Evolutionary conservation across 495 filamentous ascomycete genomes (phyloP).

Genomic region (Trypethelium eluteriae): DNA sequence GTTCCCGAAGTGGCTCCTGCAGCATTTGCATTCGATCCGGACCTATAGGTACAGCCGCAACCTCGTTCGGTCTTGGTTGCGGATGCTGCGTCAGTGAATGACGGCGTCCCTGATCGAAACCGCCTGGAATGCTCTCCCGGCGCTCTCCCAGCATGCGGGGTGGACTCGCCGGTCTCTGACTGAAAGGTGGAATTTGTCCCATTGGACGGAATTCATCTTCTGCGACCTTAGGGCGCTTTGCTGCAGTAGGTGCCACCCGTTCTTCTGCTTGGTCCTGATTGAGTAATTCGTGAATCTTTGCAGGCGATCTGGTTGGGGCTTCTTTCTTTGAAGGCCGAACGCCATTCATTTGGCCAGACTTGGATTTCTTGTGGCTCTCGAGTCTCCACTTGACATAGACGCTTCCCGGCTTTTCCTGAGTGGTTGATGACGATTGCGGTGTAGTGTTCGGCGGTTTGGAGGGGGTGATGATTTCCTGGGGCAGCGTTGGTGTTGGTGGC

Average conservation of each 20-base stretch:
- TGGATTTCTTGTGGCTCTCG: conserved; percentile 6
- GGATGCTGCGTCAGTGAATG: background rate
- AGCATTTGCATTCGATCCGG: background rate
- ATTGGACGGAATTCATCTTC: background rate
- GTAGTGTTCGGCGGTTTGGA: background rate
- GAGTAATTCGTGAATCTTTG: conserved; percentile 1
- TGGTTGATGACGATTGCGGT: background rate
- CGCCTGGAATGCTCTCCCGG: background rate
- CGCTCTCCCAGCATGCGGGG: background rate
- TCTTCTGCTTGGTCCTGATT: conserved; percentile 4
- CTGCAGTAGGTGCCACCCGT: background rate
- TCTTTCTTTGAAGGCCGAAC: conserved; percentile 3
- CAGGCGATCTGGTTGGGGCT: conserved; percentile 1
- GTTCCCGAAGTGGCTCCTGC: conserved; percentile 3
- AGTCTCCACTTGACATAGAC: conserved; percentile 8
- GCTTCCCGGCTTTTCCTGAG: conserved; percentile 8
- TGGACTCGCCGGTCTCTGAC: background rate
- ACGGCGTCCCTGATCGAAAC: background rate
- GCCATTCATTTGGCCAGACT: conserved; percentile 1
- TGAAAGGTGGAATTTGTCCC: background rate
- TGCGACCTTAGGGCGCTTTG: background rate
- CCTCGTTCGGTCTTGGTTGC: background rate
- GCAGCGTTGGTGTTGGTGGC: background rate
- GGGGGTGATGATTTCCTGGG: background rate
- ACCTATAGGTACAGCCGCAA: conserved; percentile 3